Evolutionary conservation across 2,329 filamentous ascomycete species (phyloP), one percentile per base, ranked within the genome.

Genomic region (Metarhizium sp.): DNA sequence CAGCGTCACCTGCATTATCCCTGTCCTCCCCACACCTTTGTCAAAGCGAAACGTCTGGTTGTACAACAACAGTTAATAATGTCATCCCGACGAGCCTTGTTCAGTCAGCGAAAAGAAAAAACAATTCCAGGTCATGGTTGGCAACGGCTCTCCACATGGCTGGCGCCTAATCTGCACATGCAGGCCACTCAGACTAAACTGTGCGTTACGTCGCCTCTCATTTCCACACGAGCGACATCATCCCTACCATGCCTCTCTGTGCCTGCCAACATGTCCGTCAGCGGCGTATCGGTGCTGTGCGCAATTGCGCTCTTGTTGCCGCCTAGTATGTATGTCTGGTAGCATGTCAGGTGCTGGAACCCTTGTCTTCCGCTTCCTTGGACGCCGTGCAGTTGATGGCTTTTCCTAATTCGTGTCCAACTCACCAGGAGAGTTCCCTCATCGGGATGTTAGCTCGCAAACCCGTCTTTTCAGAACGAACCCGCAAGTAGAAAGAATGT

Each of bases 191-290:
- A 10, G 16, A 16, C 34, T 7, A 42, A 25, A 51, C 50, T 32
- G 50, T 14, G 50, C 34, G 36, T 52, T 50, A 51, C 51, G 56
- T 49, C 58, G 58, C 49, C 54, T 51, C 47, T 59, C 56, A 59
- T 59, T 59, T 58, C 52, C 57, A 40, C 50, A 25, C 56, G 42
- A 10, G 14, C 51, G 13, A 30, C 51, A 11, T 20, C 29, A 48
- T 14, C 8, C 42, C 42, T 40, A 40, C 10, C 38, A 16, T 16
- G 8, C 2, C 20, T 29, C 18, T 14, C 4, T 16, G 25, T n/a
- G 25, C 20, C 25, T 29, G 25, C 5, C 3, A 16, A n/a, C 20
- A 48, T 48, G 4, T 48, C 25, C 45, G 45, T 48, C 45, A 30
- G 45, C 18, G 45, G 20, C 45, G 38, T 40, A 16, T 16, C 4